These are phyloP conservation scores for Phytophthora boehmeriae DNA, from an alignment of 352 stramenopile species.

Conservation along the genomic window DNA sequence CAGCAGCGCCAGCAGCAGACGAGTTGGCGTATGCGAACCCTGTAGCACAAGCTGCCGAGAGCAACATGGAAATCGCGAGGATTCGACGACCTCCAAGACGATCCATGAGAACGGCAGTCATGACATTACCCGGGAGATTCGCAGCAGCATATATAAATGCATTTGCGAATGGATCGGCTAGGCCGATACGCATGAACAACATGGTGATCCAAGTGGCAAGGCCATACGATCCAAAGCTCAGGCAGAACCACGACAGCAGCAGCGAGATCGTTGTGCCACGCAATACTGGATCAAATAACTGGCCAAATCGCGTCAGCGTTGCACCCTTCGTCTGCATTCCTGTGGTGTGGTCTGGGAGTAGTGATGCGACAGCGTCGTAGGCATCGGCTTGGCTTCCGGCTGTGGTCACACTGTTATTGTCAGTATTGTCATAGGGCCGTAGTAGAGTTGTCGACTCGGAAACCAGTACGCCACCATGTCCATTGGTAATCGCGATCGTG, in stretches of 20 bases:
- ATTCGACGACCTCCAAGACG: conserved; percentile 67
- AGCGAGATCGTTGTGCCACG: conserved; percentile 66
- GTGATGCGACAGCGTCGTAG: conserved; percentile 5
- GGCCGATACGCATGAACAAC: conserved; percentile 90
- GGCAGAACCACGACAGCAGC: conserved; percentile 72
- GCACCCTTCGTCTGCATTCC: conserved; percentile 25
- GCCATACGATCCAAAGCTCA: conserved; percentile 90
- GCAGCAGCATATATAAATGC: conserved; percentile 91
- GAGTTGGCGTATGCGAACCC: conserved; percentile 79
- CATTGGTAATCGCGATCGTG: conserved; percentile 56
- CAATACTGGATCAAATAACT: conserved; percentile 66
- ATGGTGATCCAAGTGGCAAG: conserved; percentile 94
- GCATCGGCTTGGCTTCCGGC: conserved; percentile 1
- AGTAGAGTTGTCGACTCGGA: conserved; percentile 22
- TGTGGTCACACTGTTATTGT: neutral
- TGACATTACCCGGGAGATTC: conserved; percentile 92
- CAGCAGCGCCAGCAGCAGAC: conserved; percentile 34
- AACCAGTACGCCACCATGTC: conserved; percentile 1
- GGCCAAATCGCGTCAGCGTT: conserved; percentile 31
- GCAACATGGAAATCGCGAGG: conserved; percentile 75
- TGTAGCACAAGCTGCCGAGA: conserved; percentile 64
- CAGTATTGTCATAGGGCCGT: neutral
- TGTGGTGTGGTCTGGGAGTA: neutral
- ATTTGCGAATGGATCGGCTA: conserved; percentile 91
- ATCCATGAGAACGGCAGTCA: conserved; percentile 79